Conservation (phyloP, 208 protist species). For the Naegleria gruberi region DNA sequence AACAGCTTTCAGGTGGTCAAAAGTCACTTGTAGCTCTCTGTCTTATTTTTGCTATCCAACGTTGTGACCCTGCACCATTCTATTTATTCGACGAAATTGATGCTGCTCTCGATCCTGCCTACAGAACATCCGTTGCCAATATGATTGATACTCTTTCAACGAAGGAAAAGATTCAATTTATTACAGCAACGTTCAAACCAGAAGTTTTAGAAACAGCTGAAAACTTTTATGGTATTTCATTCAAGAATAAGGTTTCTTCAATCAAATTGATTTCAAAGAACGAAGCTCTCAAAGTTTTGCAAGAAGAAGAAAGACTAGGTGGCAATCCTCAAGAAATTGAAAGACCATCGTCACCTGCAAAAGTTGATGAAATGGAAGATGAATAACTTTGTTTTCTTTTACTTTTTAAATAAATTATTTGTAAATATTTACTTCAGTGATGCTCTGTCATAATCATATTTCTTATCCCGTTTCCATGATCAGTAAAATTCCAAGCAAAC, state of each 20-base stretch:
- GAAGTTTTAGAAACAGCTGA: constrained; percentile 87
- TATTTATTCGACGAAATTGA: constrained; percentile 99
- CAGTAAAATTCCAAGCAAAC: no score
- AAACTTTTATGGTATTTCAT: constrained; percentile 85
- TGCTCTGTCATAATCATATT: no score
- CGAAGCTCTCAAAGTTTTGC: constrained; percentile 27
- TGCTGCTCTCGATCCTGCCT: constrained; percentile 88
- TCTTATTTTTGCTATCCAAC: constrained; percentile 98
- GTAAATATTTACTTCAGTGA: no score
- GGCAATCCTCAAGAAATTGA: background rate
- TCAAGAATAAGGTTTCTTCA: constrained; percentile 83
- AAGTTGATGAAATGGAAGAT: background rate
- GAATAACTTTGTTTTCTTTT: no score
- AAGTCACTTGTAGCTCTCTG: constrained; percentile 96
- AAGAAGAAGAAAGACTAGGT: background rate
- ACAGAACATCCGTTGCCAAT: constrained; percentile 74
- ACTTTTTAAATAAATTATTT: no score
- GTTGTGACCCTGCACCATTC: constrained; percentile 96
- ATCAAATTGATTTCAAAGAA: constrained; percentile 51
- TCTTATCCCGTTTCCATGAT: no score
- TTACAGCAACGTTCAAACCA: constrained; percentile 93
- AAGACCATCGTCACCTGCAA: background rate
- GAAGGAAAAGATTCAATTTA: constrained; percentile 82
- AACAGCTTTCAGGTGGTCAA: constrained; percentile 92
- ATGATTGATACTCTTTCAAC: constrained; percentile 80